Percentiles rank a stretch among this genome's conserved stretches.
phyloP scores from a whole-genome alignment of 768 basidiomycete species.

The Plicaturopsis crispa region DNA sequence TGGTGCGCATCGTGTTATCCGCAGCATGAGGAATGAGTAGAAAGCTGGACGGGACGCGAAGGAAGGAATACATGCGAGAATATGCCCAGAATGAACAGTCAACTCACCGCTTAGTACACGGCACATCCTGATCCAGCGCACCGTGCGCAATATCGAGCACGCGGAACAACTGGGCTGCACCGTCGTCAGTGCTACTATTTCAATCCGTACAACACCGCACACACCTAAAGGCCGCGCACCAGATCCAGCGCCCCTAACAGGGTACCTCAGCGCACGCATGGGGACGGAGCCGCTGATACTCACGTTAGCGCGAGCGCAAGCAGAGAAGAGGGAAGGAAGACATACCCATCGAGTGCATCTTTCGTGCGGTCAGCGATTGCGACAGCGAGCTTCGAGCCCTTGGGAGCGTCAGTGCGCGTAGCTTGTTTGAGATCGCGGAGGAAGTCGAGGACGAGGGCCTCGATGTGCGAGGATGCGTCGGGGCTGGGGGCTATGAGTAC shows the following conservation, averaged over 20 bases:
- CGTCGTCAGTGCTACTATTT: not conserved
- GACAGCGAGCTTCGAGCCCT: no score
- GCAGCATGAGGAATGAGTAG: no score
- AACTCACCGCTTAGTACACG: slow-evolving; percentile 59
- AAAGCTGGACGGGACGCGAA: not conserved
- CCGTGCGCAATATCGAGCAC: slow-evolving; percentile 67
- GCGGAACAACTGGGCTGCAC: slow-evolving; percentile 58
- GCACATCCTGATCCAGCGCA: slow-evolving; percentile 43
- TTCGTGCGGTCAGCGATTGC: slow-evolving; percentile 32
- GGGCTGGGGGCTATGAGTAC: no score
- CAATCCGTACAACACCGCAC: not conserved
- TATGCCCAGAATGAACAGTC: slow-evolving; percentile 7
- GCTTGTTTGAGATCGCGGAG: no score
- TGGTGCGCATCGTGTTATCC: no score
- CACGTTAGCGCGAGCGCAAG: not conserved
- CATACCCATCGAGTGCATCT: slow-evolving; percentile 20
- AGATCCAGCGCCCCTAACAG: slow-evolving; percentile 23
- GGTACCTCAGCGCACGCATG: slow-evolving; percentile 27
- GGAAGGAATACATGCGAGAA: not conserved
- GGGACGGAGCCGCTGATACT: slow-evolving; percentile 6
- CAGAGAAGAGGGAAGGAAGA: not conserved
- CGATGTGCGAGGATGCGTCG: no score
- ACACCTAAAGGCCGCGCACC: slow-evolving; percentile 37
- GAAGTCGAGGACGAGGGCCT: no score
- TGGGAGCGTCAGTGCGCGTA: no score